phyloP scores from a whole-genome alignment of 164 flowering plant species.

The Vitis vinifera region DNA sequence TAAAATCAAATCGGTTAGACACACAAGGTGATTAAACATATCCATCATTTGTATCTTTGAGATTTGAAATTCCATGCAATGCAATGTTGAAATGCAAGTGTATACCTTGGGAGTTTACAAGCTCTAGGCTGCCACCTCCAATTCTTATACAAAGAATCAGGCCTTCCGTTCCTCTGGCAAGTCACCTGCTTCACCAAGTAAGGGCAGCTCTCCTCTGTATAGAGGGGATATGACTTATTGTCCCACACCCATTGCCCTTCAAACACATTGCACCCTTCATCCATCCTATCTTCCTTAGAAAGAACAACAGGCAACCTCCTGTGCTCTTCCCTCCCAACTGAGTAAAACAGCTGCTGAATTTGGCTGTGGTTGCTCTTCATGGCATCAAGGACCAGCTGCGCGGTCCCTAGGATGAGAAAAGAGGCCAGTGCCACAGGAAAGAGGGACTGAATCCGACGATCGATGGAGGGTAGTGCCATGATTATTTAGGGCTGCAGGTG shows the following conservation, averaged over 20 bases:
- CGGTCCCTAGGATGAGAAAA: slow-evolving; percentile 44
- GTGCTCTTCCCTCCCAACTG: slow-evolving; percentile 2
- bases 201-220: slow-evolving; percentile 69
- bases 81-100: no score
- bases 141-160: slow-evolving; percentile 79
- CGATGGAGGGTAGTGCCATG: slow-evolving; percentile 19
- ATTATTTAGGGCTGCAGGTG: slow-evolving; percentile 4
- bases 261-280: slow-evolving; percentile 61
- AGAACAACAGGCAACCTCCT: slow-evolving; percentile 16
- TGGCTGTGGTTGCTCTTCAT: slow-evolving; percentile 18
- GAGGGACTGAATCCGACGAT: slow-evolving; percentile 39
- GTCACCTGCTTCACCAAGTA: slow-evolving; percentile 75
- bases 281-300: slow-evolving; percentile 24
- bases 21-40: not conserved
- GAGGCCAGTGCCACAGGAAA: slow-evolving; percentile 49
- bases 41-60: not conserved
- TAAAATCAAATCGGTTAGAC: no score
- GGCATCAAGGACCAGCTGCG: slow-evolving; percentile 38
- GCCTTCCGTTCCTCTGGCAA: slow-evolving; percentile 78
- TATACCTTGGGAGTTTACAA: slow-evolving; percentile 75
- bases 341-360: slow-evolving; percentile 5
- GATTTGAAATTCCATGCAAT: not conserved
- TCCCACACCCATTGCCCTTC: slow-evolving; percentile 86
- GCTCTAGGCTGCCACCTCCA: slow-evolving; percentile 92
- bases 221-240: slow-evolving; percentile 57